Base-by-base conservation (phyloP, 2,329 filamentous ascomycete genomes). In the Tolypocladium nubicola region DNA sequence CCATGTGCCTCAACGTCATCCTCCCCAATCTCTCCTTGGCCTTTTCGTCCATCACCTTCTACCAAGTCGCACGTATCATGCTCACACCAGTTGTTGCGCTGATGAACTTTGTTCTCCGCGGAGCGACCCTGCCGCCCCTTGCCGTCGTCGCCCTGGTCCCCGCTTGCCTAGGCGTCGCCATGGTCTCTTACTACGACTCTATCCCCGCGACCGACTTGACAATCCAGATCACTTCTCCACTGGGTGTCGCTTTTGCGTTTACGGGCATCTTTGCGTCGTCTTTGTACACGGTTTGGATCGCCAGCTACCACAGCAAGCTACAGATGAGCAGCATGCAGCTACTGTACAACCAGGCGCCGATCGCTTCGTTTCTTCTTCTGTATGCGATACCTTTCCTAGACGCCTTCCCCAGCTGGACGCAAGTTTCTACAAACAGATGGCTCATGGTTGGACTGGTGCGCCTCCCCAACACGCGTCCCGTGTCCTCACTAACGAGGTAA, bases 161-260 rank as follows among this genome's bases (percentile, higher is more conserved):
- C 0, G 82, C 84, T 41, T 88, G 85, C 63, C 40, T 79, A 1
- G 85, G 85, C 41, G 85, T 88, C 6, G 84, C 77, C 39, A 78
- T 86, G 64, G 83, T 87, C 21, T 85, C 83, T 10, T 88, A 87
- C 69, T 87, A 84, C 67, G 85, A 88, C 69, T 84, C 84, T n/a
- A 74, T 80, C 33, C 77, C 77, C 23, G 67, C 72, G 2, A 65
- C 69, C 19, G 73, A 79, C 62, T 69, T 71, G 40, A 77, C 71
- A 47, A 70, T 80, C 65, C 81, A 81, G 68, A 80, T 79, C 0
- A 86, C 84, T 0, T 78, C 77, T 19, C 71, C 73, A 0, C 66
- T 85, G 40, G 84, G 85, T n/a, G 78, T 87, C 5, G 65, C 84
- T 40, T 87, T 87, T 65, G 84, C 85, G 30, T 80, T 88, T 57